These are phyloP conservation scores for Cladophialophora carrionii DNA, from an alignment of 2,329 filamentous ascomycete genomes.

Conservation along the genomic window DNA sequence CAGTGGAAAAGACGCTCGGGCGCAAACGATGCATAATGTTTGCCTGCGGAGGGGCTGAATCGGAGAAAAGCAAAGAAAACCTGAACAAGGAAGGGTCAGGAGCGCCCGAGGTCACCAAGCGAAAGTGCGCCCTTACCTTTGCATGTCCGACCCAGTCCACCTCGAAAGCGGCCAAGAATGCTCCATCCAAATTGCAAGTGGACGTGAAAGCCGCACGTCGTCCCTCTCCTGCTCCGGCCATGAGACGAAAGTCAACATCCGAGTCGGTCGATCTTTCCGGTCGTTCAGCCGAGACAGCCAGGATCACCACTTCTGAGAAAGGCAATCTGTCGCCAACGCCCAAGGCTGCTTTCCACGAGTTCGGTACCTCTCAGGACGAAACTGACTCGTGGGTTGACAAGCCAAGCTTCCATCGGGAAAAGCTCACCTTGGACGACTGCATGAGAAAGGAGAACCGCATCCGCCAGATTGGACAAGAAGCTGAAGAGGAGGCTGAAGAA, in stretches of 20 bases:
- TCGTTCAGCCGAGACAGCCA: constrained; percentile 29
- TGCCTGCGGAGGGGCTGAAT: constrained; percentile 73
- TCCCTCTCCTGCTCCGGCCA: constrained; percentile 45
- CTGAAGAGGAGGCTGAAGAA: constrained; percentile 83
- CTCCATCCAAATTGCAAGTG: constrained; percentile 28
- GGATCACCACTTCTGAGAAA: constrained; percentile 8
- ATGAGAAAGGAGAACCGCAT: constrained; percentile 88
- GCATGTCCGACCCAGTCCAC: constrained; percentile 49
- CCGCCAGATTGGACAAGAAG: constrained; percentile 81
- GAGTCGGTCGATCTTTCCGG: constrained; percentile 29
- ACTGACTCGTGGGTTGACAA: constrained; percentile 92
- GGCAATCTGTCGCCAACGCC: constrained; percentile 9
- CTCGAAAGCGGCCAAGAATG: constrained; percentile 31
- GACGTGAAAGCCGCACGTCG: constrained; percentile 41
- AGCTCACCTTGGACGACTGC: constrained; percentile 86
- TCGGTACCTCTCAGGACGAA: constrained; percentile 77
- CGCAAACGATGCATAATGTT: constrained; percentile 93
- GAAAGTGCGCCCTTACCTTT: constrained; percentile 53
- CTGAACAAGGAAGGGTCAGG: constrained; percentile 42
- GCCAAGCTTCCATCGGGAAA: constrained; percentile 63
- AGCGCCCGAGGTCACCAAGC: constrained; percentile 44
- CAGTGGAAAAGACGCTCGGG: constrained; percentile 65
- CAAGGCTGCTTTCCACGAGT: constrained; percentile 73
- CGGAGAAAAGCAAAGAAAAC: constrained; percentile 44
- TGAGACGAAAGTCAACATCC: constrained; percentile 27